Evolutionary conservation across 306 rosid genomes (phyloP).

Genomic region (Clitoria ternatea): DNA sequence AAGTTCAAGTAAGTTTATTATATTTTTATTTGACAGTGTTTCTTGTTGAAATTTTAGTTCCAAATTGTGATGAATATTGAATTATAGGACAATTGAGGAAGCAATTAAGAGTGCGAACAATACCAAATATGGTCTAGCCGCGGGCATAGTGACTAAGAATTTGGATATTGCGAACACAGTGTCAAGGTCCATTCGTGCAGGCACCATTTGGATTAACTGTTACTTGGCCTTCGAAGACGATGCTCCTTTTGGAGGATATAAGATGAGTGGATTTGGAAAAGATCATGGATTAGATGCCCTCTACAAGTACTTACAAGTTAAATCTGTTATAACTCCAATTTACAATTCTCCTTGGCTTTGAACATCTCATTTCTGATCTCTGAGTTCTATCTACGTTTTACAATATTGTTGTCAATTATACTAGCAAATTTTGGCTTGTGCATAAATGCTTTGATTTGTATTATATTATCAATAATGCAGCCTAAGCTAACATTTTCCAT

Average conservation of each 20-base stretch:
- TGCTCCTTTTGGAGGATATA: slow-evolving; percentile 64
- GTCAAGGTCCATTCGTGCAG: slow-evolving; percentile 63
- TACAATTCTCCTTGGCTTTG: slow-evolving; percentile 70
- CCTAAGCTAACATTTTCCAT: no score
- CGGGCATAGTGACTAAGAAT: slow-evolving; percentile 35
- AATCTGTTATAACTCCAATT: slow-evolving; percentile 59
- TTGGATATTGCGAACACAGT: slow-evolving; percentile 51
- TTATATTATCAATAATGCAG: no score
- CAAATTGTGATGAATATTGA: no score
- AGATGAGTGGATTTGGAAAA: slow-evolving; percentile 38
- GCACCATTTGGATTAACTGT: slow-evolving; percentile 60
- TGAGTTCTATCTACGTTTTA: no score
- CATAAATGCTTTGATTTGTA: no score
- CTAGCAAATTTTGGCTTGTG: no score
- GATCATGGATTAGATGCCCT: slow-evolving; percentile 29
- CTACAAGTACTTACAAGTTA: slow-evolving; percentile 31
- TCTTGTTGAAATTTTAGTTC: not conserved
- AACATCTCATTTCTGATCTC: no score
- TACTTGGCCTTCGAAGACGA: slow-evolving; percentile 46
- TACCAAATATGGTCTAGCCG: slow-evolving; percentile 36
- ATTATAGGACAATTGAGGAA: slow-evolving; percentile 24
- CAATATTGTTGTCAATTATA: no score
- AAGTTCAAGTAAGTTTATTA: slow-evolving; percentile 54
- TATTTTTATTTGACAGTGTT: not conserved
- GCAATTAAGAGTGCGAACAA: slow-evolving; percentile 36